phyloP scores from a whole-genome alignment of 495 filamentous ascomycete species.

The Aspergillus sclerotiicarbonarius region DNA sequence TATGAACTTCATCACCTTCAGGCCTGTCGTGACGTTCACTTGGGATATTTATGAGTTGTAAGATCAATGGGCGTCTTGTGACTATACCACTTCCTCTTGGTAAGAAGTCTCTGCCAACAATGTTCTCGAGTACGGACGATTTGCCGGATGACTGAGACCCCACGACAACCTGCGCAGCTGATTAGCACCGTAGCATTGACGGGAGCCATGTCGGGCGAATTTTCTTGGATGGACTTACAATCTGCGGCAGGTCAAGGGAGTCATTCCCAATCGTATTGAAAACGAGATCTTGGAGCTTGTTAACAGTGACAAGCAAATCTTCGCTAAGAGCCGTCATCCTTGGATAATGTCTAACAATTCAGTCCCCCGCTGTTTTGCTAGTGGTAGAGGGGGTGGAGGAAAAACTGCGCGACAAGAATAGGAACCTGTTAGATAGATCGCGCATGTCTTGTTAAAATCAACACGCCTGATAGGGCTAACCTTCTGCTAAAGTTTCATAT shows the following conservation, averaged over 20 bases:
- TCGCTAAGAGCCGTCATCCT: slow-evolving; percentile 77
- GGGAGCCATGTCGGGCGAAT: neutral
- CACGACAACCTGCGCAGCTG: slow-evolving; percentile 76
- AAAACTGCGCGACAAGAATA: neutral
- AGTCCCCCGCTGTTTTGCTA: neutral
- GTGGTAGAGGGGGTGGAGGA: neutral
- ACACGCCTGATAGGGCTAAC: no score
- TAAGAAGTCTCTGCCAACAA: slow-evolving; percentile 95
- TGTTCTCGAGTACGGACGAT: slow-evolving; percentile 98
- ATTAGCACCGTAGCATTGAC: slow-evolving; percentile 4
- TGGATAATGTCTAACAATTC: neutral
- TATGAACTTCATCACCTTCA: slow-evolving; percentile 61
- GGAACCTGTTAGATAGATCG: no score
- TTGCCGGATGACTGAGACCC: slow-evolving; percentile 98
- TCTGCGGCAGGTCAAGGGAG: slow-evolving; percentile 94
- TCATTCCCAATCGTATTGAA: slow-evolving; percentile 99
- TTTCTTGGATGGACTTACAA: slow-evolving; percentile 59
- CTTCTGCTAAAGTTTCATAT: no score
- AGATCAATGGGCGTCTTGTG: slow-evolving; percentile 86
- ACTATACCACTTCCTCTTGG: slow-evolving; percentile 97
- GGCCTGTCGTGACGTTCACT: slow-evolving; percentile 69
- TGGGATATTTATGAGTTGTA: slow-evolving; percentile 97
- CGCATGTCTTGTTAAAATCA: no score
- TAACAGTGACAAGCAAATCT: slow-evolving; percentile 87
- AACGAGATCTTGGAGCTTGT: slow-evolving; percentile 95